These are phyloP conservation scores for Nosema muscidifuracis DNA, from an alignment of 371 early-diverging fungal species.

Conservation along the genomic window DNA sequence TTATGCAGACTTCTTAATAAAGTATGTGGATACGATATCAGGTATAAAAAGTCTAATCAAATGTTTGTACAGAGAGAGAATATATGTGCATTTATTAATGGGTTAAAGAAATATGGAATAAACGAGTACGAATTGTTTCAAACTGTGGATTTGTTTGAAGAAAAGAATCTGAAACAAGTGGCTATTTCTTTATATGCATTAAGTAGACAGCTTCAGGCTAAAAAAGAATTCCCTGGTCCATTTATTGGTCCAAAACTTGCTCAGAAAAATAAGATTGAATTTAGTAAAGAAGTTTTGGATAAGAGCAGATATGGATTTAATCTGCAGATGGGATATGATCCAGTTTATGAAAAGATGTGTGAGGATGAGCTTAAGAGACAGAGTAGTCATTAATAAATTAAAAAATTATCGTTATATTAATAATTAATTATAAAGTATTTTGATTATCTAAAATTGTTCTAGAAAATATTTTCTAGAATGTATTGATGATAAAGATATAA, in stretches of 20 bases:
- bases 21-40: conserved; percentile 65
- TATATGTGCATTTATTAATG: conserved; percentile 70
- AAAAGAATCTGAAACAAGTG: conserved; percentile 73
- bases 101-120: conserved; percentile 68
- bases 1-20: conserved; percentile 71
- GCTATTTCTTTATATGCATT: conserved; percentile 67
- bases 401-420: too few relatives aligned
- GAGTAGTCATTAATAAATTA: too few relatives aligned
- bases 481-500: too few relatives aligned
- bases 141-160: conserved; percentile 78
- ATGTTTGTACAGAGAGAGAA: conserved; percentile 79
- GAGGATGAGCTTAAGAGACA: not conserved
- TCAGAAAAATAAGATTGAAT: conserved; percentile 40
- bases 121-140: conserved; percentile 75
- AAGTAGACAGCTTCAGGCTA: conserved; percentile 70
- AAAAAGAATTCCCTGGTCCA: conserved; percentile 62
- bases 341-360: conserved; percentile 1
- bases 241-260: conserved; percentile 62
- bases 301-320: conserved; percentile 53
- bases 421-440: too few relatives aligned
- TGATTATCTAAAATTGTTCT: too few relatives aligned
- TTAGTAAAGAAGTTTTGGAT: conserved; percentile 56
- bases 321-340: conserved; percentile 41
- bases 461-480: too few relatives aligned
- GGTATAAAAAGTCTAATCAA: conserved; percentile 67